Base-by-base conservation (phyloP, 352 stramenopile species). In the Phytophthora citrophthora region DNA sequence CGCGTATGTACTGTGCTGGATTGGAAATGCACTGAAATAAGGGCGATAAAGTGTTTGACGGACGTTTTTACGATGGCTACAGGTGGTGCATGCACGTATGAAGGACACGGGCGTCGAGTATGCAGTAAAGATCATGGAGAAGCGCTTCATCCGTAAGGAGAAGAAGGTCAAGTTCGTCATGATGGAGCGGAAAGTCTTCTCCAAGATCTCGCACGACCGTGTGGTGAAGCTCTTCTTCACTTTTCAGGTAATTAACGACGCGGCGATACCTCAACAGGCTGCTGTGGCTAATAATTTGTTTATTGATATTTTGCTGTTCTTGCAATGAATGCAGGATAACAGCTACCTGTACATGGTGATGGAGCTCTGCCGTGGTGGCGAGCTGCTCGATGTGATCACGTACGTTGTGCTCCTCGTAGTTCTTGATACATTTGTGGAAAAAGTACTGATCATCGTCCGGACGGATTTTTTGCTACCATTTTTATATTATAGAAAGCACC, bases 91-190 rank as follows among this genome's bases (percentile, higher is more conserved):
- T 45, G 86, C 89, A 39, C 86, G 88, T n/a, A 94, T 95, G 81
- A 97, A 97, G 54, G 83, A 93, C 68, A 93, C 77, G 15, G 72
- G 72, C n/a, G 76, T 72, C 5, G 85, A 97, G 68, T 97, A 96
- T 57, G 90, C 90, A 1, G 82, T 97, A 15, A 97, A 97, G 74
- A 95, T 97, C 55, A 97, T 97, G 89, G 90, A 97, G 61, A 95
- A 97, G 67, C 75, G 81, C 38, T 94, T 95, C 66, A 96, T 97
- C 62, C 87, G 85, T 52, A 93, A 93, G 73, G 89, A 96, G 69
- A 96, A 96, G 68, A 96, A 97, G 61, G 88, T 96, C 60, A 94
- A 91, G 59, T 94, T 94, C 58, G 86, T 96, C 55, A 94, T 97
- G 81, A 96, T 95, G 86, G 90, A 97, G 76, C 86, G 86, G 70